Base-by-base conservation (phyloP, 139 green algal species). In the Picochlorum sp. region DNA sequence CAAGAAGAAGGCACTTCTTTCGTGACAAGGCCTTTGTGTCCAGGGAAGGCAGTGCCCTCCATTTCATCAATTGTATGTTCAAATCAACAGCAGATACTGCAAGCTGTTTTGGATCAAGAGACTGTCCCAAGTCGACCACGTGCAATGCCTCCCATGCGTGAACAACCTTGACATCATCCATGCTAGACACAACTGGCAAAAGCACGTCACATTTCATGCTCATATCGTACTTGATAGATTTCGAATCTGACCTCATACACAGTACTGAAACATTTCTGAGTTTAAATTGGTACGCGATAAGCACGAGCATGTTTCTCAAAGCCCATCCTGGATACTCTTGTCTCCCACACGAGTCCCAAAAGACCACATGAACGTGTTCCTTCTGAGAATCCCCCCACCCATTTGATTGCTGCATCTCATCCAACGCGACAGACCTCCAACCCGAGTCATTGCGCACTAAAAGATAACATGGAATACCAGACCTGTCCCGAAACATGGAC, bases 11-110 rank as follows among this genome's bases (percentile, higher is more conserved):
- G 81, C 89, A 97, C 10, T 68, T 71, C 3, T 70, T 74, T 9
- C 23, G 34, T 5, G 76, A 45, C 4, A 99, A 51, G n/a, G 49
- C 16, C 0, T 68, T 66, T 1, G 86, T 72, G 63, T 96, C 79
- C 10, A 99, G 75, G 2, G 65, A 54, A 0, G 90, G 89, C 20
- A 81, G 83, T 9, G 92, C 85, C 6, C 94, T 79, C 94, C 94
- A 99, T 24, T 84, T 77, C 94, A 98, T 98, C 13, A 99, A 84
- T 8, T 83, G 80, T 57, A 99, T 77, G 83, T 98, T 99, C 14
- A 99, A 84, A 56, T 93, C 79, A 26, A 96, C 84, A 13, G 87
- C 87, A 21, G 71, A 65, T 37, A 77, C 65, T 7, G 88, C 83
- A 52, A 90, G 68, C 30, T 63, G 57, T 21, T 51, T 49, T 0